These are phyloP conservation scores for Dactylellina sp. DNA, from an alignment of 2,329 filamentous ascomycete species.

Conservation along the genomic window DNA sequence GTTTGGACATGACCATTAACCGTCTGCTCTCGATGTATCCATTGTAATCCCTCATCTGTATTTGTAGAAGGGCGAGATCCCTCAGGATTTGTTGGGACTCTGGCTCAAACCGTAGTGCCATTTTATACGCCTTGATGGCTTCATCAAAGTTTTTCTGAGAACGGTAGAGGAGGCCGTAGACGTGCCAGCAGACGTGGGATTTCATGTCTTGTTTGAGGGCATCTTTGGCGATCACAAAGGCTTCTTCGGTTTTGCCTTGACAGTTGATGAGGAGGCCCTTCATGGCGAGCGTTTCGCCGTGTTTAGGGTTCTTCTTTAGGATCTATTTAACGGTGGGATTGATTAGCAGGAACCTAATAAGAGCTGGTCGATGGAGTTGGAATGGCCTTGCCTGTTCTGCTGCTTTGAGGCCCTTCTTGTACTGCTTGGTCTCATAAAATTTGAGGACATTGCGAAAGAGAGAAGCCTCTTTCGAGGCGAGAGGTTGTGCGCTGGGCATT, in stretches of 20 bases:
- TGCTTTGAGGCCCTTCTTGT: slow-evolving; percentile 94
- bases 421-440: slow-evolving; percentile 97
- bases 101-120: slow-evolving; percentile 91
- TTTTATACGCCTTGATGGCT: slow-evolving; percentile 98
- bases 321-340: slow-evolving; percentile 70
- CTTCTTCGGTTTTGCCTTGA: slow-evolving; percentile 91
- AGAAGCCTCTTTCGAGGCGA: slow-evolving; percentile 82
- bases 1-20: slow-evolving; percentile 85
- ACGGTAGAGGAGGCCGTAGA: slow-evolving; percentile 93
- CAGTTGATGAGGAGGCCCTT: slow-evolving; percentile 96
- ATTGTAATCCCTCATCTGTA: slow-evolving; percentile 95
- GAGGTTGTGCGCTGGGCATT: slow-evolving; percentile 52
- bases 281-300: slow-evolving; percentile 99
- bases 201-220: slow-evolving; percentile 97
- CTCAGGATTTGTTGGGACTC: slow-evolving; percentile 93
- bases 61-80: slow-evolving; percentile 90
- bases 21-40: slow-evolving; percentile 91
- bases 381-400: slow-evolving; percentile 71
- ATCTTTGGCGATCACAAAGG: slow-evolving; percentile 90
- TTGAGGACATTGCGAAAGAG: slow-evolving; percentile 96
- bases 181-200: slow-evolving; percentile 99
- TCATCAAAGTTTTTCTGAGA: slow-evolving; percentile 98
- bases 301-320: slow-evolving; percentile 90
- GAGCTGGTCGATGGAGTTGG: neutral
- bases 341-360: neutral